These are phyloP conservation scores for Cardamine chenopodiifolia DNA, from an alignment of 345 rosid genomes.

Conservation along the genomic window DNA sequence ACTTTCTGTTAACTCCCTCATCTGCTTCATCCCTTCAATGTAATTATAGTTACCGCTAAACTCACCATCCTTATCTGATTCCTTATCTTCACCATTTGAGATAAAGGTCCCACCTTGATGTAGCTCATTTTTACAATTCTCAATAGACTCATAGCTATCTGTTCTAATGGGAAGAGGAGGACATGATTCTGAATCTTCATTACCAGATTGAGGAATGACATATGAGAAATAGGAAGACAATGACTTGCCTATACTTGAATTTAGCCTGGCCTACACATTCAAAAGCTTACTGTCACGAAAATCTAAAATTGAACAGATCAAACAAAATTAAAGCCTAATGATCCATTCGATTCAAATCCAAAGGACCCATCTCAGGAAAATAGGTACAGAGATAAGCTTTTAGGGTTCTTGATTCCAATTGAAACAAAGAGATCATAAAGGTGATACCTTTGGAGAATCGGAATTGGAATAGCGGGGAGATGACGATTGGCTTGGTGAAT, in stretches of 20 bases:
- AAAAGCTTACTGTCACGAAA: slow-evolving; percentile 39
- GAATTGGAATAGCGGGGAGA: slow-evolving; percentile 45
- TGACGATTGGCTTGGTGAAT: slow-evolving; percentile 50
- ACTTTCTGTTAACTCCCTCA: slow-evolving; percentile 52
- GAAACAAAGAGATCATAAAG: not conserved
- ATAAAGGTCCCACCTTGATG: slow-evolving; percentile 14
- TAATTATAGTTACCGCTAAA: slow-evolving; percentile 49
- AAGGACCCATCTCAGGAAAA: slow-evolving; percentile 7
- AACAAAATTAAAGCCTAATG: not conserved
- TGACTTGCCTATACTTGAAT: slow-evolving; percentile 50
- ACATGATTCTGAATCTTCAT: slow-evolving; percentile 44
- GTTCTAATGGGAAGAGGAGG: slow-evolving; percentile 55
- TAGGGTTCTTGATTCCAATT: not conserved
- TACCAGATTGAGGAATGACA: slow-evolving; percentile 48
- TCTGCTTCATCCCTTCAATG: slow-evolving; percentile 49
- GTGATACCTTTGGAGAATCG: slow-evolving; percentile 53
- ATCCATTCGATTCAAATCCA: slow-evolving; percentile 12
- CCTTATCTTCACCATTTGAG: slow-evolving; percentile 22
- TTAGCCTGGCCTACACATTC: slow-evolving; percentile 64
- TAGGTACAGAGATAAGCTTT: not conserved
- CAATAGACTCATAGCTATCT: slow-evolving; percentile 47
- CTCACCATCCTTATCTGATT: slow-evolving; percentile 23
- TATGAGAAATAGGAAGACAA: slow-evolving; percentile 58
- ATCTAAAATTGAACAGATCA: not conserved
- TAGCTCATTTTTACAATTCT: slow-evolving; percentile 23